These are phyloP conservation scores for Bryum argenteum DNA, from an alignment of 225 moss, liverwort and hornwort genomes.

Conservation along the genomic window DNA sequence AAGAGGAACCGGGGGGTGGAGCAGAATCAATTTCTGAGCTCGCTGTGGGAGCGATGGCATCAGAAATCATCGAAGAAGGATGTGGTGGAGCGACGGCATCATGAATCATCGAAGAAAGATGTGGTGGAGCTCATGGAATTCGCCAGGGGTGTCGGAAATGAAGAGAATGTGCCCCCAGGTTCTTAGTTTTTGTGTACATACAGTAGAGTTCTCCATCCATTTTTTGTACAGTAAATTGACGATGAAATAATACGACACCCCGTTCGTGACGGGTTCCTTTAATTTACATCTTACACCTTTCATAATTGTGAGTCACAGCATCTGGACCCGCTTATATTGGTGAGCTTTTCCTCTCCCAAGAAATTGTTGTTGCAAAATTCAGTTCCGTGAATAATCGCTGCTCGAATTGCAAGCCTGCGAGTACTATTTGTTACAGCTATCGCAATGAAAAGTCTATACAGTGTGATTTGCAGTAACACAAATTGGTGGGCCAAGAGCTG, in stretches of 20 bases:
- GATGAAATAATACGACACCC: too few species aligned
- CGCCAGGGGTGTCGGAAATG: slow-evolving; percentile 34
- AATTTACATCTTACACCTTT: too few species aligned
- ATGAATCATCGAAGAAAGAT: slow-evolving; percentile 39
- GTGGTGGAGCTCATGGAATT: slow-evolving; percentile 61
- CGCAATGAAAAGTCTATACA: too few species aligned
- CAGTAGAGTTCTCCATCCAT: not conserved
- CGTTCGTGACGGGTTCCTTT: too few species aligned
- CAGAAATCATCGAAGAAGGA: slow-evolving; percentile 43
- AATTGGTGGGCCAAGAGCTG: too few species aligned
- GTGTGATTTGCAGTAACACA: too few species aligned
- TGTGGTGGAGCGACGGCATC: slow-evolving; percentile 57
- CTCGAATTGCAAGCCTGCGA: not conserved
- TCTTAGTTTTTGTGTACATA: slow-evolving; percentile 22
- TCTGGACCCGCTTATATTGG: too few species aligned
- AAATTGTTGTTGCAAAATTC: too few species aligned
- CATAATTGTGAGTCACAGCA: too few species aligned
- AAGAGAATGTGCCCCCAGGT: slow-evolving; percentile 38
- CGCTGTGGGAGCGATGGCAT: slow-evolving; percentile 53
- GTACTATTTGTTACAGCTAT: not conserved
- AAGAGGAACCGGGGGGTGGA: slow-evolving; percentile 20
- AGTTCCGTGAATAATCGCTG: too few species aligned
- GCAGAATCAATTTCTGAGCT: slow-evolving; percentile 33
- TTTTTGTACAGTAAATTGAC: slow-evolving; percentile 17
- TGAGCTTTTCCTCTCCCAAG: too few species aligned